Evolutionary conservation across 495 filamentous ascomycete genomes (phyloP).

Genomic region (Evansstolkia leycettana): DNA sequence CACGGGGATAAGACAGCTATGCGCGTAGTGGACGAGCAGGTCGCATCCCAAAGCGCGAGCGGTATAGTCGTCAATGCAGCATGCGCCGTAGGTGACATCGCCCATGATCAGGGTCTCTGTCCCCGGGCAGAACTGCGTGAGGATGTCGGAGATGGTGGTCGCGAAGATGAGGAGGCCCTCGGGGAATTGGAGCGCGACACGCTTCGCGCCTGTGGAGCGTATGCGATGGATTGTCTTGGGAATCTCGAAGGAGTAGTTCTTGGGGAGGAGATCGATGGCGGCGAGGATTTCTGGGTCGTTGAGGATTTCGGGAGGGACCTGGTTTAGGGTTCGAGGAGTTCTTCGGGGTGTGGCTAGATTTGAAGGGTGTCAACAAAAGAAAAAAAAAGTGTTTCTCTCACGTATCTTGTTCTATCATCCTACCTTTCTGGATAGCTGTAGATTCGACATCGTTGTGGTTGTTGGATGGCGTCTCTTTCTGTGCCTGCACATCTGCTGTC

Average conservation of each 20-base stretch:
- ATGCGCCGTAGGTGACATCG: slow-evolving; percentile 96
- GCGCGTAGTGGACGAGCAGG: slow-evolving; percentile 91
- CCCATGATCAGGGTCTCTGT: slow-evolving; percentile 95
- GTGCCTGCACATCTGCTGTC: slow-evolving; percentile 42
- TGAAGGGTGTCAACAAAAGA: neutral
- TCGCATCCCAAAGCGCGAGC: slow-evolving; percentile 91
- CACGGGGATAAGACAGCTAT: slow-evolving; percentile 91
- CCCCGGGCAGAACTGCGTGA: slow-evolving; percentile 86
- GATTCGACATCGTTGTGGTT: slow-evolving; percentile 49
- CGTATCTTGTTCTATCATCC: slow-evolving; percentile 38
- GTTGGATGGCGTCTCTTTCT: slow-evolving; percentile 20
- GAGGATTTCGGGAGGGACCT: slow-evolving; percentile 78
- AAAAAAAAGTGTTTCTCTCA: neutral
- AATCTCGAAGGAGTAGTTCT: slow-evolving; percentile 96
- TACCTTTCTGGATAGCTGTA: slow-evolving; percentile 37
- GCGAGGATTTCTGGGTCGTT: slow-evolving; percentile 79
- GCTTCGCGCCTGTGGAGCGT: slow-evolving; percentile 59
- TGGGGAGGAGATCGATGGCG: slow-evolving; percentile 74
- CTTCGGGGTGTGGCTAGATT: slow-evolving; percentile 47
- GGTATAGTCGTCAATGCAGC: slow-evolving; percentile 98
- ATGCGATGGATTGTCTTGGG: slow-evolving; percentile 96
- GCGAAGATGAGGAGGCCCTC: slow-evolving; percentile 93
- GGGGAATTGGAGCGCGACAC: slow-evolving; percentile 88
- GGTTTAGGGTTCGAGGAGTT: slow-evolving; percentile 66
- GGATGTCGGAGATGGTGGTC: slow-evolving; percentile 94